Base-by-base conservation (phyloP, 257 asterid species). In the Ilex asprella region DNA sequence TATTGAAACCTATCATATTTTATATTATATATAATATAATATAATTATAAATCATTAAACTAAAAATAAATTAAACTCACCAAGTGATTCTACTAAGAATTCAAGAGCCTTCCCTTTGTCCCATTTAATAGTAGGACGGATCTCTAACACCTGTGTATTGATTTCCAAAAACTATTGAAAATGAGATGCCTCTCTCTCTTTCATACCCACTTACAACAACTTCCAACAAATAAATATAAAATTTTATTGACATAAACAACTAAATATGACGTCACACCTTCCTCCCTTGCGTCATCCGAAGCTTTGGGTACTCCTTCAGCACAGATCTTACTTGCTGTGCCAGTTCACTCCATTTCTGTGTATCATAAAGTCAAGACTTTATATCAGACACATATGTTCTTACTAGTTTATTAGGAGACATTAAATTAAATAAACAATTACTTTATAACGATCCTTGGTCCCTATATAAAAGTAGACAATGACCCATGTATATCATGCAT, bases 31-130 rank as follows among this genome's bases (percentile, higher is more conserved):
- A n/a, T n/a, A n/a, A n/a, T n/a, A n/a, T n/a, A 12, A 47, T 10
- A 47, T 47, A 47, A 47, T 47, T 55, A 8, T 10, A 15, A 39
- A 6, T 47, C n/a, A 21, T 21, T 21, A 21, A 21, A 50, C 7
- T 27, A 30, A 14, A 21, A 12, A 12, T 27, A 10, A 30, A 49
- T 59, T 55, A 7, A 60, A 67, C 90, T 73, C 65, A 91, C 98
- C 98, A 61, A 91, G 95, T 32, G 98, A 88, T 73, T 88, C 91
- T 30, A 91, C 63, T 57, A 91, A 79, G 73, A 91, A 91, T 69
- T 91, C 95, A 59, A 91, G 85, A 54, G 98, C 98, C 78, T 88
- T 91, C 66, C 98, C 98, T 59, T 91, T 91, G 90, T 91, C 98
- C 98, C 98, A 91, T 72, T 86, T 88, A 74, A 91, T 88, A 49